These are phyloP conservation scores for Kandelia obovata DNA, from an alignment of 345 rosid species.

Conservation along the genomic window DNA sequence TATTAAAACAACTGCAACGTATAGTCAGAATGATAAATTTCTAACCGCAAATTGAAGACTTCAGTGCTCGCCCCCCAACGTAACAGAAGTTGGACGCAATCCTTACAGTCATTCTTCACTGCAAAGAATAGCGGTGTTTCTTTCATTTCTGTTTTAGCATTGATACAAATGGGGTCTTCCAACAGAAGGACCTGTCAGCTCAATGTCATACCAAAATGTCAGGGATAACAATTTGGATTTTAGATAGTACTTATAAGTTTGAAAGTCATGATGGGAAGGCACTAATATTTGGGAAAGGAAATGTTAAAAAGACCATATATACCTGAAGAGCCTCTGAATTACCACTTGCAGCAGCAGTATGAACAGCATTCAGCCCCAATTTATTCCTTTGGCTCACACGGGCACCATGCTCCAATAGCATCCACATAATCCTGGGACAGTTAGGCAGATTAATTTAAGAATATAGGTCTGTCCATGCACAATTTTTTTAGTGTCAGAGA, in stretches of 20 bases:
- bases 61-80: slow-evolving; percentile 61
- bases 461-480: background rate
- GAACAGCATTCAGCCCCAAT: slow-evolving; percentile 65
- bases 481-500: slow-evolving; percentile 5
- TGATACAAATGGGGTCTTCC: slow-evolving; percentile 47
- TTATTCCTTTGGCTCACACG: slow-evolving; percentile 53
- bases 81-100: slow-evolving; percentile 72
- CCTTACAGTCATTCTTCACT: slow-evolving; percentile 61
- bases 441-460: background rate
- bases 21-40: background rate
- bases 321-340: slow-evolving; percentile 67
- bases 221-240: slow-evolving; percentile 3
- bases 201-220: slow-evolving; percentile 19
- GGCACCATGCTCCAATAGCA: slow-evolving; percentile 62
- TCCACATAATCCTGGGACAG: slow-evolving; percentile 48
- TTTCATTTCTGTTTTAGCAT: slow-evolving; percentile 51
- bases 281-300: background rate
- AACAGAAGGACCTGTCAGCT: slow-evolving; percentile 45
- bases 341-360: slow-evolving; percentile 78
- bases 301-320: slow-evolving; percentile 8
- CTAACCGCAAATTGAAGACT: slow-evolving; percentile 76
- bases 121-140: slow-evolving; percentile 88
- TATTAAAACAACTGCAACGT: background rate
- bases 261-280: background rate
- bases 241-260: background rate